Base-by-base conservation (phyloP, 495 filamentous ascomycete genomes). In the Aspergillus hancockii region DNA sequence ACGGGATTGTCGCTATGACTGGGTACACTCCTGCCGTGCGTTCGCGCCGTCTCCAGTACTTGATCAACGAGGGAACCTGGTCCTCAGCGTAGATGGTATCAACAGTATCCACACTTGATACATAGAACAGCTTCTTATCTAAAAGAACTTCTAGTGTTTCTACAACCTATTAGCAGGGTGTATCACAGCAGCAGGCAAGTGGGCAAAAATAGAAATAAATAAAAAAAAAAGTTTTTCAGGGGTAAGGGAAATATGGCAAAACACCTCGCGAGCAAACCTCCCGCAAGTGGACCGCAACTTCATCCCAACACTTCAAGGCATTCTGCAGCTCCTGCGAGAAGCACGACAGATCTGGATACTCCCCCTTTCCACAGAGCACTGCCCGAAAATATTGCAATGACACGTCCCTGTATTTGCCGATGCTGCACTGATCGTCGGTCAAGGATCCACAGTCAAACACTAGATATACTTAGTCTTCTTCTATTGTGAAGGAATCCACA, bases 1-100 rank as follows among this genome's bases (percentile, higher is more conserved):
- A 54, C 57, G 57, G 57, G 28, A 60, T 60, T 6, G 51, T 60
- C 4, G 57, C 51, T 34, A 60, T 60, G 32, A 47, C 51, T 1
- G 50, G 51, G 36, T 60, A 60, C 9, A 60, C 50, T 22, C 57
- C 57, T 14, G 57, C 57, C 5, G 57, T 53, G 21, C 52, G 43
- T 21, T 60, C 50, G 2, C 57, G 23, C 13, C 57, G 40, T 16
- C 30, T 47, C 57, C 40, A 54, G 14, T 54, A 60, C 8, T 38
- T 5, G 8, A 30, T 41, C 28, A 60, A n/a, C 12, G 51, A 60
- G n/a, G 57, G 57, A 36, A 38, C 18, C n/a, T 46, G 50, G n/a
- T 47, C 31, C 8, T 49, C 40, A 6, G n/a, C n/a, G 22, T 34
- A 60, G 41, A 50, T 34, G 1, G 43, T 32, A 49, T 60, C 52